Evolutionary conservation across 345 rosid species (phyloP).

Genomic region (Hypericum androsaemum): DNA sequence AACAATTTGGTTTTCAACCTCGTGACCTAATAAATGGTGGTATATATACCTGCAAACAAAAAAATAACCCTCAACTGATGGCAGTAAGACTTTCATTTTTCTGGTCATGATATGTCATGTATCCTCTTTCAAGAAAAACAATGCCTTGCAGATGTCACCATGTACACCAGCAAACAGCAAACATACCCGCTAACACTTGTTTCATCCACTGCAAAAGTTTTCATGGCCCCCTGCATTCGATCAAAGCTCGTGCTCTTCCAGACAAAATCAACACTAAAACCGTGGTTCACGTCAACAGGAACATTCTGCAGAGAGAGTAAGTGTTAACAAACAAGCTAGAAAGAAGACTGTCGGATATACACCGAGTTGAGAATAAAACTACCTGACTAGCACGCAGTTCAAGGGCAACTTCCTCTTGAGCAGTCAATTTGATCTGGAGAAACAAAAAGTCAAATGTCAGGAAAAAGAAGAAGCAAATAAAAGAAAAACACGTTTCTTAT

Average conservation of each 20-base stretch:
- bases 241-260: slow-evolving; percentile 99
- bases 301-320: slow-evolving; percentile 56
- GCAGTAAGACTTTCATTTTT: too few species aligned
- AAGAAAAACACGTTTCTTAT: background rate
- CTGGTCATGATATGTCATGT: too few species aligned
- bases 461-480: background rate
- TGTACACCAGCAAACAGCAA: background rate
- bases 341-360: slow-evolving; percentile 5
- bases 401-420: slow-evolving; percentile 98
- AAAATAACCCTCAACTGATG: slow-evolving; percentile 2
- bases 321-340: background rate
- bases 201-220: slow-evolving; percentile 98
- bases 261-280: slow-evolving; percentile 96
- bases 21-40: slow-evolving; percentile 96
- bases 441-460: background rate
- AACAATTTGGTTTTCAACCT: slow-evolving; percentile 94
- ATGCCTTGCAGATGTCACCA: too few species aligned
- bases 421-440: slow-evolving; percentile 82
- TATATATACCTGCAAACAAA: slow-evolving; percentile 62
- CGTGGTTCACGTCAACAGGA: slow-evolving; percentile 90
- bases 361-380: slow-evolving; percentile 8
- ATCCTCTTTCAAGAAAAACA: too few species aligned
- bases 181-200: slow-evolving; percentile 98
- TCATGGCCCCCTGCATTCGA: slow-evolving; percentile 99
- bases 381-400: slow-evolving; percentile 99